These are phyloP conservation scores for Coelastrella sp. DNA, from an alignment of 139 green algal genomes.

Conservation along the genomic window DNA sequence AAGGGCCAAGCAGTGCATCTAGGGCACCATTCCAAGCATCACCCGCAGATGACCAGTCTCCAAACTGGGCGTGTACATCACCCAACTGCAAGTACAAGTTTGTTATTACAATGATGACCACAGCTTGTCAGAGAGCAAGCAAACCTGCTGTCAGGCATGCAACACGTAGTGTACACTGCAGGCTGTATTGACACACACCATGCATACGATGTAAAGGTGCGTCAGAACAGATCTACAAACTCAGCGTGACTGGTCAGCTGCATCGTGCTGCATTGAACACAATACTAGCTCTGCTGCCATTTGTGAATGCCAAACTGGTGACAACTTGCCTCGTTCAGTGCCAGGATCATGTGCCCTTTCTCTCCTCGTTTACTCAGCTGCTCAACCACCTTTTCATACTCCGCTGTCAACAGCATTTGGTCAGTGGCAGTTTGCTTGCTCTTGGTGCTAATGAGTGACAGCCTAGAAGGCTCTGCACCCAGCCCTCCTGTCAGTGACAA, in stretches of 20 bases:
- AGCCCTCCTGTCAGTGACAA: background rate
- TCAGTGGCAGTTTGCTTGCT: conserved; percentile 38
- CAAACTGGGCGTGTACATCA: conserved; percentile 74
- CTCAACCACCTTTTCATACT: conserved; percentile 74
- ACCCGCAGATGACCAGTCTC: conserved; percentile 58
- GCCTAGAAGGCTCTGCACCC: background rate
- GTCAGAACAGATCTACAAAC: too few relatives aligned
- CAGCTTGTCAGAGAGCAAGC: too few relatives aligned
- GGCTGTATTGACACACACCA: background rate
- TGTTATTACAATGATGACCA: too few relatives aligned
- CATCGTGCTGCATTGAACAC: background rate
- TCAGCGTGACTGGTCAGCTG: too few relatives aligned
- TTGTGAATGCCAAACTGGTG: too few relatives aligned
- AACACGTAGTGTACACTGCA: background rate
- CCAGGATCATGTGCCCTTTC: conserved; percentile 66
- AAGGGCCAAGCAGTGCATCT: conserved; percentile 71
- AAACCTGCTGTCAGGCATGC: too few relatives aligned
- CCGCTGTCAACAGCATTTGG: conserved; percentile 54
- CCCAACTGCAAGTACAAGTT: conserved; percentile 56
- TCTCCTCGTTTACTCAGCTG: conserved; percentile 65
- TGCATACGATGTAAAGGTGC: too few relatives aligned
- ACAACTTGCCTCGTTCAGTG: conserved; percentile 56
- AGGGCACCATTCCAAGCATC: conserved; percentile 66
- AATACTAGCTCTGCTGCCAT: background rate
- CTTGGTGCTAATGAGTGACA: background rate